Base-by-base conservation (phyloP, 371 early-diverging fungal genomes). In the Mortierella sp. region DNA sequence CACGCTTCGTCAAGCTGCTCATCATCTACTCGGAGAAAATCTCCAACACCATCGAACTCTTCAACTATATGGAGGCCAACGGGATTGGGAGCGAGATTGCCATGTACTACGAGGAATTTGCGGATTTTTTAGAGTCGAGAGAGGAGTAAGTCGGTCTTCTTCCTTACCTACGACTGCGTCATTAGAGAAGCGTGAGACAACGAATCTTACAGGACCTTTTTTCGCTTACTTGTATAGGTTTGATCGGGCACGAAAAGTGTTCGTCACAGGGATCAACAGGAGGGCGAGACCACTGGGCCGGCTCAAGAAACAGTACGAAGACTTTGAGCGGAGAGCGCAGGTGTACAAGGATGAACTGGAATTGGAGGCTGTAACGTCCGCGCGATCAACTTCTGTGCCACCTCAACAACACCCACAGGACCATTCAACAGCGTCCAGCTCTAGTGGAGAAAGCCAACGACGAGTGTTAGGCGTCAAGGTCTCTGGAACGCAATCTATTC, bases 91-190 rank as follows among this genome's bases (percentile, higher is more conserved):
- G 88, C 35, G 81, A 88, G 29, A 79, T 93, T 21, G 91, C 96
- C 0, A 74, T 93, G 32, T 95, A 90, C 72, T 98, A 98, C 80
- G 95, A 96, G 76, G 96, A 96, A 63, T 96, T 96, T 78, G 96
- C 95, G 0, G 88, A 81, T 32, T 86, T 90, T 32, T 75, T 94
- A 70, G 96, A 96, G 82, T 68, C 80, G 2, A 48, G 56, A 18
- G 79, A 88, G 35, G 91, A 90, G 91, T 93, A 81, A 71, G 88
- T 74, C 10, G 41, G 27, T 5, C 32, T 16, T 3, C 0, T 29
- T 5, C 43, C 7, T n/a, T 55, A 24, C 7, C 16, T 18, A 21
- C 7, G 2, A 18, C 38, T 18, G 18, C 5, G 38, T 1, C 14
- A 0, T 63, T 35, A 8, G 18, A 21, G 32, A 63, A 0, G 21